phyloP scores from a whole-genome alignment of 148 eudicot species.

The Hydrangea macrophylla region DNA sequence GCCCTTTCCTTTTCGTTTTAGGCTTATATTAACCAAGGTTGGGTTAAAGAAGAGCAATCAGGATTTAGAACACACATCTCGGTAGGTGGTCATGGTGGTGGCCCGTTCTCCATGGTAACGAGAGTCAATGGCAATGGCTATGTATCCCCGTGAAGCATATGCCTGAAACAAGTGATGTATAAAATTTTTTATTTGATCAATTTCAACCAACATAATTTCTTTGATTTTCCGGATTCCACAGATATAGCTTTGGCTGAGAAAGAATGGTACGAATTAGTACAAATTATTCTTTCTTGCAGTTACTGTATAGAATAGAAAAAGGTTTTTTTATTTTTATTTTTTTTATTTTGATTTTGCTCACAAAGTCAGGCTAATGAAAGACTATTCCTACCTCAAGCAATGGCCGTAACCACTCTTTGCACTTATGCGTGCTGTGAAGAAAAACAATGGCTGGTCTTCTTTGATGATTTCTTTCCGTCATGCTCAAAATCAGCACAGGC shows the following conservation, averaged over 20 bases:
- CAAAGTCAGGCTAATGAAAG: neutral
- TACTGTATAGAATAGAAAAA: too few relatives aligned
- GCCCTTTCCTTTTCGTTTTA: too few relatives aligned
- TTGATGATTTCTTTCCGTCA: slow-evolving; percentile 40
- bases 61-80: slow-evolving; percentile 49
- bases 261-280: too few relatives aligned
- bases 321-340: too few relatives aligned
- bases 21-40: neutral
- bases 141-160: slow-evolving; percentile 93
- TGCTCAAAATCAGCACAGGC: slow-evolving; percentile 75
- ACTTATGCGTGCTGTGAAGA: slow-evolving; percentile 83
- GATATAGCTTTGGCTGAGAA: too few relatives aligned
- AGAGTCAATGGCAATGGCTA: slow-evolving; percentile 89
- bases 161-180: slow-evolving; percentile 44
- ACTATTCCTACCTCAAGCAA: slow-evolving; percentile 67
- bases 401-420: slow-evolving; percentile 95
- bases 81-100: slow-evolving; percentile 61
- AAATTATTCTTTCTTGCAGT: too few relatives aligned
- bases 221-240: too few relatives aligned
- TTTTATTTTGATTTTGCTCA: too few relatives aligned
- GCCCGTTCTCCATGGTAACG: slow-evolving; percentile 99
- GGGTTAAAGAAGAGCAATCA: slow-evolving; percentile 1
- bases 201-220: too few relatives aligned
- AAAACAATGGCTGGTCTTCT: slow-evolving; percentile 84
- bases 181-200: too few relatives aligned